Evolutionary conservation across 2,329 filamentous ascomycete genomes (phyloP).

Genomic region (Fusarium musae): DNA sequence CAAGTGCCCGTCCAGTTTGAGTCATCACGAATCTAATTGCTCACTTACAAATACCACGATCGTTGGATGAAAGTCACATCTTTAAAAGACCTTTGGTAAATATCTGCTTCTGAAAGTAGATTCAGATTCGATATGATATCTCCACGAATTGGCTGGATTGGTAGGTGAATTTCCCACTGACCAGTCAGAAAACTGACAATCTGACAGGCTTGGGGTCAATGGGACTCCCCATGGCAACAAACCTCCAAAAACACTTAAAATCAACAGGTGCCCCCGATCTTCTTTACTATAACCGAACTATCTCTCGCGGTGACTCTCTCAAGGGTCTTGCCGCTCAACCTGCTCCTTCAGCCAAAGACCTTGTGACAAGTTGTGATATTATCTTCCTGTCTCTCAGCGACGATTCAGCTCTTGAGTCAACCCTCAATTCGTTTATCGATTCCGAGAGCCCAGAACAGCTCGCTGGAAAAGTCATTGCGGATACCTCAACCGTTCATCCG

Average conservation of each 20-base stretch:
- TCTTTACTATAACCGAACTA: conserved; percentile 58
- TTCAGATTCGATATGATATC: neutral
- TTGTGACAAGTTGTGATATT: conserved; percentile 48
- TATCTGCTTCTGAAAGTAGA: neutral
- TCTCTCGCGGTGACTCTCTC: conserved; percentile 55
- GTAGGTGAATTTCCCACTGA: neutral
- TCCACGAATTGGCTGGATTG: conserved; percentile 31
- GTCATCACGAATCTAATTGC: neutral
- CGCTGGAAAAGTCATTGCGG: conserved; percentile 56
- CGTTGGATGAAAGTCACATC: fast-evolving
- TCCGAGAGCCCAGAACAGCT: conserved; percentile 19
- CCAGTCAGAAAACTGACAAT: fast-evolving
- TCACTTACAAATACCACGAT: neutral
- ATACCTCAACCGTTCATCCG: conserved; percentile 63
- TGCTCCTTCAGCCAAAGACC: conserved; percentile 31
- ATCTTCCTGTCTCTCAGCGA: conserved; percentile 57
- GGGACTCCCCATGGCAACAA: conserved; percentile 61
- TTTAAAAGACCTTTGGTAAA: fast-evolving
- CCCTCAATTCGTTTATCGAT: conserved; percentile 48
- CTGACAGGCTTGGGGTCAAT: conserved; percentile 62
- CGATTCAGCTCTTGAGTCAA: conserved; percentile 52
- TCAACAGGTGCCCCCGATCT: conserved; percentile 42
- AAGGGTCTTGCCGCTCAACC: conserved; percentile 44
- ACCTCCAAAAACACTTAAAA: conserved; percentile 57
- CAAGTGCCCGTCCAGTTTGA: neutral